Evolutionary conservation across 2,329 filamentous ascomycete genomes (phyloP).

Genomic region (Colletotrichum aenigma): DNA sequence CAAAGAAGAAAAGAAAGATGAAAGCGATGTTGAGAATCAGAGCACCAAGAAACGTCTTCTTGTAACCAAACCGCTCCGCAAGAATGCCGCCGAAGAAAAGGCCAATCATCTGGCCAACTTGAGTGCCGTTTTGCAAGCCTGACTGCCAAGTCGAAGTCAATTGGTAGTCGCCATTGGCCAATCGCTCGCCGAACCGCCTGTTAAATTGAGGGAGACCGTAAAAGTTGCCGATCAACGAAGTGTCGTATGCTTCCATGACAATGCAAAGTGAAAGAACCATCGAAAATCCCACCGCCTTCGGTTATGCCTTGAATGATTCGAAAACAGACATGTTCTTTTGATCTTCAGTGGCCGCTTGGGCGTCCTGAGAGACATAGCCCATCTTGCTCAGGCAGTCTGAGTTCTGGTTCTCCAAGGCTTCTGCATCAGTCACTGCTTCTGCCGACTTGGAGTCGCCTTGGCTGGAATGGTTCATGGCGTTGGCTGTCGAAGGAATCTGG

Average conservation of each 20-base stretch:
- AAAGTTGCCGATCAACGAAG: conserved; percentile 24
- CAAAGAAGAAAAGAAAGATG: background rate
- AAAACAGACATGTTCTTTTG: background rate
- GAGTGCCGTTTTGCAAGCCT: background rate
- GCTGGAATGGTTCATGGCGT: background rate
- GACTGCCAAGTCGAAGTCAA: background rate
- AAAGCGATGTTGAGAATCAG: background rate
- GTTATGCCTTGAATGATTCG: conserved; percentile 14
- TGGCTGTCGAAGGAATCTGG: background rate
- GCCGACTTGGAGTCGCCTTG: background rate
- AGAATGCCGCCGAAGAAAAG: background rate
- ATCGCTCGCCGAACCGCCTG: background rate
- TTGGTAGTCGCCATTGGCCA: background rate
- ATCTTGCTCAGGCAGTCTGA: background rate
- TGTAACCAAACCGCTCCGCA: background rate
- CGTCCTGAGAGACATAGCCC: background rate
- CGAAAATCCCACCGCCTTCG: conserved; percentile 28
- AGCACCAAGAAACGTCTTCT: background rate
- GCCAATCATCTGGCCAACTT: background rate
- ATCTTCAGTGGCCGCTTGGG: background rate
- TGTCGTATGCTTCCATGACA: conserved; percentile 29
- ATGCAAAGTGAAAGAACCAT: conserved; percentile 26
- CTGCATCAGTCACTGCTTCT: background rate
- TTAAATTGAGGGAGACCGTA: conserved; percentile 27
- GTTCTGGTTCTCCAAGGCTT: background rate